Conservation (phyloP, 352 stramenopile genomes). For the Pythium periplocum region DNA sequence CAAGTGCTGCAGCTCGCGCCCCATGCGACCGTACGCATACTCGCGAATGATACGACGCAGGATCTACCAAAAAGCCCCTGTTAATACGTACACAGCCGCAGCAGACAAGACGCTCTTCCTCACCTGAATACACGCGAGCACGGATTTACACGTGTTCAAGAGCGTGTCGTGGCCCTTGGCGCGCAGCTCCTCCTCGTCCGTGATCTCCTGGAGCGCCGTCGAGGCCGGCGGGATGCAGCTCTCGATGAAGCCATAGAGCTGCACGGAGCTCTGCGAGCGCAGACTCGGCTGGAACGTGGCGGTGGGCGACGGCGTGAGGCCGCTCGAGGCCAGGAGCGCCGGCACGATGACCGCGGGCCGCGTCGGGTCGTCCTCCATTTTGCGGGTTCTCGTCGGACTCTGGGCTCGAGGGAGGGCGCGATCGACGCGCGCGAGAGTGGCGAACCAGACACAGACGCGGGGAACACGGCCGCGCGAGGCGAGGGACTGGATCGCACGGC, state of each 20-base stretch:
- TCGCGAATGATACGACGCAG: constrained; percentile 82
- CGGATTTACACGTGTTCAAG: constrained; percentile 56
- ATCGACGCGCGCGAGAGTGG: no score
- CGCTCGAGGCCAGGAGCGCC: not conserved
- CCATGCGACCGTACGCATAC: constrained; percentile 77
- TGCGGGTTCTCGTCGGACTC: no score
- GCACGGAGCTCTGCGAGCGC: constrained; percentile 78
- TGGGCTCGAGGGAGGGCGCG: no score
- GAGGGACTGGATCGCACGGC: no score
- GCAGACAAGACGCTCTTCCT: not conserved
- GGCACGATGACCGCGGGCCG: not conserved
- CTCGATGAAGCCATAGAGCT: constrained; percentile 81
- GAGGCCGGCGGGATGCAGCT: constrained; percentile 33
- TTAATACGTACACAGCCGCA: constrained; percentile 18
- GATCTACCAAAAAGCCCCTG: no score
- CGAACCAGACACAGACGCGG: no score
- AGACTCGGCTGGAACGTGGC: constrained; percentile 20
- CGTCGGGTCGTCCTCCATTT: no score
- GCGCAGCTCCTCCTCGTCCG: constrained; percentile 65
- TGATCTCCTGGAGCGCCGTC: constrained; percentile 26
- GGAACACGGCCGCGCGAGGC: no score
- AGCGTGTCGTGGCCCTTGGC: constrained; percentile 72
- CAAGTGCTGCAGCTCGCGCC: constrained; percentile 78
- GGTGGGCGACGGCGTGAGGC: not conserved
- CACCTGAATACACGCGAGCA: constrained; percentile 69